Evolutionary conservation across 495 filamentous ascomycete species (phyloP), one percentile per base, ranked within the genome.

Genomic region (Rusavskia elegans): DNA sequence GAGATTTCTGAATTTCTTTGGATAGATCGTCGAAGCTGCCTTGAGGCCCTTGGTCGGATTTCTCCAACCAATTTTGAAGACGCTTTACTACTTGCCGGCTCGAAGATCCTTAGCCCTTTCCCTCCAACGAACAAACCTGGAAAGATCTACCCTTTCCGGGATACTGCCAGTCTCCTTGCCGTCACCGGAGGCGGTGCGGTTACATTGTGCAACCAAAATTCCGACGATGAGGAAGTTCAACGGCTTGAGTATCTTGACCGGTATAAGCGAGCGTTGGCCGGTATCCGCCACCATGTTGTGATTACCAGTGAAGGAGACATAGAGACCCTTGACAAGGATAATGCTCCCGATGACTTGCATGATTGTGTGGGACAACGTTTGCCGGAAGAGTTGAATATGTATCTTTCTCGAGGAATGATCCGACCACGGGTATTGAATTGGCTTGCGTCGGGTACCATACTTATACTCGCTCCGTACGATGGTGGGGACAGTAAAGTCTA

Each of bases 371-470:
- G 89, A 20, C 79, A 89, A 50, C 85, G 88, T 32, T 73, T 99
- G 16, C 89, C 93, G 2, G 80, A 89, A 50, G 93, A 99, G 67
- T 70, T 99, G 6, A 95, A 88, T 63, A 84, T 85, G 63, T 97
- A 99, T 59, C 75, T 97, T 32, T 86, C 87, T 53, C 81, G 77
- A 30, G 92, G 86, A 29, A 65, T 95, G 16, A 76, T 95, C 53
- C 80, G 87, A 7, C 73, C 88, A 2, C 81, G 88, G 38, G 69
- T 95, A 16, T 74, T 93, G 9, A 87, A 84, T 60, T 89, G 80
- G 75, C 73, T 93, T 48, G 82, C 83, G 0, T 82, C 83, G 32
- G 82, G 84, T 27, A 80, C 89, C 59, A 75, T 92, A 42, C 64
- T 83, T 27, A 73, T 95, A 45, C 69, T 75, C 21, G 78, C 88